Evolutionary conservation across 1,284 basidiomycete genomes (phyloP).

Genomic region (Pseudozyma tsukubaensis): DNA sequence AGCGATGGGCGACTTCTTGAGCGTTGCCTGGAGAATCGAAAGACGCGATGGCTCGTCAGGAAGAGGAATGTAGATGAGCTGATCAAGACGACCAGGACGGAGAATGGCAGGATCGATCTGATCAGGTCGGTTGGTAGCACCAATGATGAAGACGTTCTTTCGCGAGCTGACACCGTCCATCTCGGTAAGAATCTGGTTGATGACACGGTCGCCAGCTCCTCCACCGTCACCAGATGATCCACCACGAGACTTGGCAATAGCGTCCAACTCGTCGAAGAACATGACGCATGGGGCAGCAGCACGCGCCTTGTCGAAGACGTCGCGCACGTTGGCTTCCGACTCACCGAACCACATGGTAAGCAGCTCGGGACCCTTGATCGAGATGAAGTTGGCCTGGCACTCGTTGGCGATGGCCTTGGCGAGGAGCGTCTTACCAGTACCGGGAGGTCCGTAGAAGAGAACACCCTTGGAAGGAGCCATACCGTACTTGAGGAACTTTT

Average conservation of each 20-base stretch:
- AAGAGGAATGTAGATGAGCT: slow-evolving; percentile 71
- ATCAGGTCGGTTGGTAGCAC: slow-evolving; percentile 98
- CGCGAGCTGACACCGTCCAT: slow-evolving; percentile 99
- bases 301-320: slow-evolving; percentile 99
- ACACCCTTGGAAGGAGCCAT: slow-evolving; percentile 99
- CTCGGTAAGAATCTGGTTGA: slow-evolving; percentile 95
- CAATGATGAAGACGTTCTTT: slow-evolving; percentile 99
- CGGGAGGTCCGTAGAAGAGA: slow-evolving; percentile 94
- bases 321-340: slow-evolving; percentile 98
- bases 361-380: slow-evolving; percentile 94
- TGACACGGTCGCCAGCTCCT: slow-evolving; percentile 94
- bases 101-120: slow-evolving; percentile 96
- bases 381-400: slow-evolving; percentile 98
- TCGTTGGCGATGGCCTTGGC: slow-evolving; percentile 99
- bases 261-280: slow-evolving; percentile 99
- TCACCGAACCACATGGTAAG: slow-evolving; percentile 99
- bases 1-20: slow-evolving; percentile 92
- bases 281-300: slow-evolving; percentile 98
- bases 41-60: slow-evolving; percentile 92
- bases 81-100: slow-evolving; percentile 96
- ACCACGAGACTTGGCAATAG: slow-evolving; percentile 96
- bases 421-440: slow-evolving; percentile 94
- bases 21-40: slow-evolving; percentile 88
- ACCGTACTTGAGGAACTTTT: slow-evolving; percentile 99
- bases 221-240: slow-evolving; percentile 84